Evolutionary conservation across 768 basidiomycete species (phyloP).

Genomic region (Clavaria fumosa): DNA sequence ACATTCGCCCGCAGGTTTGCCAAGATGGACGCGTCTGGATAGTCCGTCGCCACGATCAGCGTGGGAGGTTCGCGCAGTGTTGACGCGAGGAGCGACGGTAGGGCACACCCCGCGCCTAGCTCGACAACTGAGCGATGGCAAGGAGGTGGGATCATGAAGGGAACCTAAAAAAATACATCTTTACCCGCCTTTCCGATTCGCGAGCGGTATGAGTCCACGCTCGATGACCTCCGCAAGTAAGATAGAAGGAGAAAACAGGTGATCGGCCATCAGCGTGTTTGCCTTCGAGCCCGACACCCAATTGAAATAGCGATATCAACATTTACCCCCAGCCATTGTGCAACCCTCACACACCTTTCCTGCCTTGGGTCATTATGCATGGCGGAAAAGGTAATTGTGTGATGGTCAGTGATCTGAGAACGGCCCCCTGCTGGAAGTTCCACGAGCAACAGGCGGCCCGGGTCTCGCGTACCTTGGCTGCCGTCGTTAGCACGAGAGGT

Average conservation of each 20-base stretch:
- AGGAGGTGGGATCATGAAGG: neutral
- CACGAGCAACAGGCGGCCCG: too few species aligned
- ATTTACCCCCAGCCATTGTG: conserved; percentile 1
- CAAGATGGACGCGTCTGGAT: conserved; percentile 48
- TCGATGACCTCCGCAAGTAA: conserved; percentile 55
- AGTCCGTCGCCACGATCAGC: conserved; percentile 49
- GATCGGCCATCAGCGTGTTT: conserved; percentile 56
- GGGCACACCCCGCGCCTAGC: conserved; percentile 50
- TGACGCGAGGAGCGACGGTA: conserved; percentile 49
- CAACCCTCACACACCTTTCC: conserved; percentile 33
- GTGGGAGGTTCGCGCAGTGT: conserved; percentile 29
- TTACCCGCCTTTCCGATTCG: conserved; percentile 25
- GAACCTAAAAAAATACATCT: neutral
- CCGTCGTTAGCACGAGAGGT: conserved; percentile 35
- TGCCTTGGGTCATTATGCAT: conserved; percentile 23
- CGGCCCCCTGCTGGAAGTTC: too few species aligned
- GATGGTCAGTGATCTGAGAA: too few species aligned
- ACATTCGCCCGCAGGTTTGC: conserved; percentile 42
- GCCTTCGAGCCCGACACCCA: conserved; percentile 30
- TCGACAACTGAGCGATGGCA: conserved; percentile 36
- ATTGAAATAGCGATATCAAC: conserved; percentile 3
- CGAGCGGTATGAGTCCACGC: conserved; percentile 29
- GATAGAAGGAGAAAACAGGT: conserved; percentile 55
- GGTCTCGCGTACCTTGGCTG: conserved; percentile 34
- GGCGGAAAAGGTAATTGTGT: too few species aligned